phyloP scores from a whole-genome alignment of 768 basidiomycete species.

The Termitomyces sp. region DNA sequence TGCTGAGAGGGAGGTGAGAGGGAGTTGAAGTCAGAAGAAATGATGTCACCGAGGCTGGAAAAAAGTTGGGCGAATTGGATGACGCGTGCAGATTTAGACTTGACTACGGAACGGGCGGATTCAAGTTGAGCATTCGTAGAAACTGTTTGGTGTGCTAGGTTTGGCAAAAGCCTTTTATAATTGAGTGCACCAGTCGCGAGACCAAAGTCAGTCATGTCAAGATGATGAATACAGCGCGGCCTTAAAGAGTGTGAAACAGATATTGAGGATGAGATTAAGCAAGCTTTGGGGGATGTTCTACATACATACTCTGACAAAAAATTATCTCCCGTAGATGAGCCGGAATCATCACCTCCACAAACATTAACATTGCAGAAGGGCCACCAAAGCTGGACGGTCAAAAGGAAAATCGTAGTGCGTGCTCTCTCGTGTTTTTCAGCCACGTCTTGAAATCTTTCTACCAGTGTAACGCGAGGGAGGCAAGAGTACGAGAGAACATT shows the following conservation, averaged over 20 bases:
- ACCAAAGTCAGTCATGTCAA: too few species aligned
- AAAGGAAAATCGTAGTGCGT: slow-evolving; percentile 37
- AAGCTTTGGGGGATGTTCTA: slow-evolving; percentile 31
- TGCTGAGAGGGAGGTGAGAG: too few species aligned
- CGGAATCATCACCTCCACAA: slow-evolving; percentile 24
- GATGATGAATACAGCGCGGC: too few species aligned
- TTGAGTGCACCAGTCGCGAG: too few species aligned
- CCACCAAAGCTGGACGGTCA: slow-evolving; percentile 15
- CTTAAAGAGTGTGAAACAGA: slow-evolving; percentile 38
- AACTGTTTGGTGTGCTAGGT: too few species aligned
- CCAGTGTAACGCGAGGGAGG: slow-evolving; percentile 44
- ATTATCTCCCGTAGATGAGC: slow-evolving; percentile 23
- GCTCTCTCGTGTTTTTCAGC: neutral
- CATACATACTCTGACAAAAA: slow-evolving; percentile 24
- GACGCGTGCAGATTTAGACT: too few species aligned
- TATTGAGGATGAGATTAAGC: slow-evolving; percentile 38
- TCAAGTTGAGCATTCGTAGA: too few species aligned
- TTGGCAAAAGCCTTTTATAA: too few species aligned
- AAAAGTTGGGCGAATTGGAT: too few species aligned
- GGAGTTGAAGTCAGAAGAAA: too few species aligned
- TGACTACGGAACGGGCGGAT: too few species aligned
- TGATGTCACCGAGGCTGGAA: too few species aligned
- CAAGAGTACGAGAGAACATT: slow-evolving; percentile 62
- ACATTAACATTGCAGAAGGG: slow-evolving; percentile 21
- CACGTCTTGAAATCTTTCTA: neutral